Base-by-base conservation (phyloP, 768 basidiomycete genomes). In the Terana coerulea region DNA sequence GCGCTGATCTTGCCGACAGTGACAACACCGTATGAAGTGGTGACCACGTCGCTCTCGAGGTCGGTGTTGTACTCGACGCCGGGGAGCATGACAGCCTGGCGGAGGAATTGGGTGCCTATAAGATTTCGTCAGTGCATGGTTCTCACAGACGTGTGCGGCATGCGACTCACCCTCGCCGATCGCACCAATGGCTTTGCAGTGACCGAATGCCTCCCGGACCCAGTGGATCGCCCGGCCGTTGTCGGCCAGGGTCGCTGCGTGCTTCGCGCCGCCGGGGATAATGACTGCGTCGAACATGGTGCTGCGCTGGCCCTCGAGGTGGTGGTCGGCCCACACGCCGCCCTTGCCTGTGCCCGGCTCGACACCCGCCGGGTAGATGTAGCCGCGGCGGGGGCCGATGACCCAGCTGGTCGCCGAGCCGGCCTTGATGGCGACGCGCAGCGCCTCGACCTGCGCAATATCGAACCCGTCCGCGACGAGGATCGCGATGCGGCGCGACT, bases 201-300 rank as follows among this genome's bases (percentile, higher is more conserved):
- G 92, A 19, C 86, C 86, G 68, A 88, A 94, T 2, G 89, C 84
- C 67, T 94, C 91, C 39, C 88, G 78, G 3, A 88, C 78, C 75
- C 86, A 91, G 63, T 95, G 89, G n/a, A 91, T 69, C 7, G 76
- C 76, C 17, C 91, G 78, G 4, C 91, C 93, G 43, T 77, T 79
- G 57, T 74, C 73, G 7, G 71, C 62, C 30, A 92, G 74, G 26
- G 73, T 62, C 62, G 80, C 76, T n/a, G 72, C 75, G 62, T 84
- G 83, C 29, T 73, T 70, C 8, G 70, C 69, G 2, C 91, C 91
- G 17, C 85, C 84, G 10, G 90, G 83, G 59, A 95, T 80, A 59
- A 88, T 76, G 55, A 94, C 55, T 0, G 89, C 88, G 64, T 95
- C 93, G 61, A 90, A 95, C 65, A 87, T 61, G 0, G 90, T 94